Base-by-base conservation (phyloP, 352 stramenopile species). In the Pythium chondricola region DNA sequence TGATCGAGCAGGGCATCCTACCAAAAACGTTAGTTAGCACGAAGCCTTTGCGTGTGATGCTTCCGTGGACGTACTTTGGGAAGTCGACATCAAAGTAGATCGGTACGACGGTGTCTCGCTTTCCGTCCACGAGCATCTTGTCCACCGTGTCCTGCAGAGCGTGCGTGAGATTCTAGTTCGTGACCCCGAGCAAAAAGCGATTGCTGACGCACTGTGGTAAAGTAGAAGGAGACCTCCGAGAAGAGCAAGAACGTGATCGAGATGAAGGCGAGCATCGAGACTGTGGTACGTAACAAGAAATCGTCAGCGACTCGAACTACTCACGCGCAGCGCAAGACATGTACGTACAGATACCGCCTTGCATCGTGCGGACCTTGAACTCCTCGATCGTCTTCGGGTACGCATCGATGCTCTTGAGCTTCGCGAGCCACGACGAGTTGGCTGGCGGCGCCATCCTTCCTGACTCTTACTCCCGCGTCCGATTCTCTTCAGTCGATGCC, bases 381-480 rank as follows among this genome's bases (percentile, higher is more conserved):
- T 93, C 82, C 46, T 93, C 82, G 48, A 93, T 88, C 24, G 82
- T 91, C 71, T 93, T 93, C 14, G 82, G 82, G 48, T 93, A 86
- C 50, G 78, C 77, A 65, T 93, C 82, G 47, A 93, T 67, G 27
- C 71, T 63, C 49, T 64, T 64, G 49, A 64, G 49, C 47, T 62
- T 63, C 13, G 56, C 42, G 56, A 69, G 61, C 61, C 61, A 69
- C 43, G 53, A 27, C 41, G 58, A 32, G 31, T 58, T 46, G 20
- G 24, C 40, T 6, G 26, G 56, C 32, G 48, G 20, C 48, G 56
- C 48, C 56, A 63, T 63, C 6, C 17, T 40, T 35, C 35, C 40
- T 32, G 2, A 20, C 6, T 31, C 4, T 42, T 18, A 9, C 26
- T 48, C 9, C 26, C 13, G 18, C n/a, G n/a, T 27, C 33, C 13